phyloP scores from a whole-genome alignment of 352 stramenopile genomes.

The Globisporangium iwayamae region DNA sequence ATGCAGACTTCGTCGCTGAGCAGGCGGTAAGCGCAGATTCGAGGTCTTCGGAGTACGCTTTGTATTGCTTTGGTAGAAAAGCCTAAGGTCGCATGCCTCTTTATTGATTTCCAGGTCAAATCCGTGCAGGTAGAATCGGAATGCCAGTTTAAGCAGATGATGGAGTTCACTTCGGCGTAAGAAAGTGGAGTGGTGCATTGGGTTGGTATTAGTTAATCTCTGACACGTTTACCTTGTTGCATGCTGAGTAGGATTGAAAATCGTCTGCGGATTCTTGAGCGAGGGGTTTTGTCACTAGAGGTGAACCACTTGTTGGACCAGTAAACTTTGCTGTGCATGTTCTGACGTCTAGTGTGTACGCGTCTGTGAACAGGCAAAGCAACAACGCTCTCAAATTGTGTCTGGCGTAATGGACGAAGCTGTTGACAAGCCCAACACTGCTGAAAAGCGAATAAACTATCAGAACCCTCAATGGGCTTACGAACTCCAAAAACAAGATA shows the following conservation, averaged over 20 bases:
- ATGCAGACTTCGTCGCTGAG: constrained; percentile 30
- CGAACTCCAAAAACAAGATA: not conserved
- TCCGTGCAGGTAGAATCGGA: constrained; percentile 22
- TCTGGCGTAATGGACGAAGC: not conserved
- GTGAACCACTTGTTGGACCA: not conserved
- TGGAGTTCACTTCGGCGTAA: constrained; percentile 19
- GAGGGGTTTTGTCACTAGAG: constrained; percentile 11
- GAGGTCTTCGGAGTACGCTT: not conserved
- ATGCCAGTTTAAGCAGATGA: constrained; percentile 19
- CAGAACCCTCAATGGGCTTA: not conserved
- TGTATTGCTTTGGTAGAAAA: not conserved
- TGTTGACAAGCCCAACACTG: not conserved
- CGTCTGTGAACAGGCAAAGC: not conserved
- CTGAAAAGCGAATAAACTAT: not conserved
- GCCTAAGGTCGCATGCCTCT: not conserved
- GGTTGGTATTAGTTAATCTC: not conserved
- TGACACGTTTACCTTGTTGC: not conserved
- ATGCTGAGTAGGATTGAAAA: constrained; percentile 15
- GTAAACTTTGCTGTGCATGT: not conserved
- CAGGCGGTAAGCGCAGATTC: constrained; percentile 21
- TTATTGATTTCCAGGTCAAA: constrained; percentile 15
- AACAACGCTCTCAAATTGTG: not conserved
- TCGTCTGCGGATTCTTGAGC: constrained; percentile 17
- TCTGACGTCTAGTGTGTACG: not conserved
- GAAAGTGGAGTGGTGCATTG: not conserved